phyloP scores from a whole-genome alignment of 1,139 yeast genomes.

The Taphrina wiesneri region DNA sequence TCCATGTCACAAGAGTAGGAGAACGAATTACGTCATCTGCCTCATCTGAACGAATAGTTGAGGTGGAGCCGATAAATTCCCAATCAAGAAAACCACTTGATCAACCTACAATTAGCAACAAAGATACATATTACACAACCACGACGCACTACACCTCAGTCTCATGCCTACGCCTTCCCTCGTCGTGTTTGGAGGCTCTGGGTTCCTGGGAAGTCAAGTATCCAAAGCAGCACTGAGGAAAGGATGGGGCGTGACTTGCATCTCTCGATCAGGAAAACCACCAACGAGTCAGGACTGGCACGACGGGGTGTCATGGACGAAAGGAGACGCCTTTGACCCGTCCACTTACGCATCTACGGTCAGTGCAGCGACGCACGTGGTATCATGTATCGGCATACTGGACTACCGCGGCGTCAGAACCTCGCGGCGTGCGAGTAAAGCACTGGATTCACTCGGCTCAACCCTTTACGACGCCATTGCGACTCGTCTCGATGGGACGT shows the following conservation, averaged over 20 bases:
- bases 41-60: not conserved
- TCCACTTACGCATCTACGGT: slow-evolving; percentile 13
- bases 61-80: not conserved
- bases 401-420: slow-evolving; percentile 34
- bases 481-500: not conserved
- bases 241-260: slow-evolving; percentile 25
- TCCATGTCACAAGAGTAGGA: too few relatives aligned
- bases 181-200: slow-evolving; percentile 35
- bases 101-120: not conserved
- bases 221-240: slow-evolving; percentile 18
- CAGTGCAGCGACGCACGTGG: slow-evolving; percentile 21
- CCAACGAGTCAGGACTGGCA: slow-evolving; percentile 21
- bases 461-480: slow-evolving; percentile 10
- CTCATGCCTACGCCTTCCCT: not conserved
- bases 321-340: slow-evolving; percentile 34
- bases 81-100: not conserved
- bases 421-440: not conserved
- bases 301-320: slow-evolving; percentile 31
- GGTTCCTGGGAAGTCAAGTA: slow-evolving; percentile 30
- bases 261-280: slow-evolving; percentile 25
- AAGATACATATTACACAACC: too few relatives aligned
- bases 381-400: slow-evolving; percentile 36
- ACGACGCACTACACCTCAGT: too few relatives aligned
- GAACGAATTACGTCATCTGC: not conserved
- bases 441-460: slow-evolving; percentile 4